These are phyloP conservation scores for Septoria linicola DNA, from an alignment of 2,329 filamentous ascomycete species.

Conservation along the genomic window DNA sequence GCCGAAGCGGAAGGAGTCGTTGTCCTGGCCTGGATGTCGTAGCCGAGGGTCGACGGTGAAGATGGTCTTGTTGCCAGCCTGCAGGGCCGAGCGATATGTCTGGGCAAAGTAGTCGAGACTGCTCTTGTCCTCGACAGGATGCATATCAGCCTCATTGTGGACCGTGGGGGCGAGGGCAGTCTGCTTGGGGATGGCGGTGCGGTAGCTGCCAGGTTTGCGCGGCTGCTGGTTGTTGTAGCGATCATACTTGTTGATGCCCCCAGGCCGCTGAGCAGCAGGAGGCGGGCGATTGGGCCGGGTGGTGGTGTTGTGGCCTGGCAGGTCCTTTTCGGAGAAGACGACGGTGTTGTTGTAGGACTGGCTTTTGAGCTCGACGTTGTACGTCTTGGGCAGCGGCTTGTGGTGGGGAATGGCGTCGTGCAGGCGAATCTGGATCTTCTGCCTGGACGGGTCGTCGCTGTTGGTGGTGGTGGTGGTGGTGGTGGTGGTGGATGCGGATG, in stretches of 20 bases:
- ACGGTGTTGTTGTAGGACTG: constrained; percentile 77
- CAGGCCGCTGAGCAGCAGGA: constrained; percentile 21
- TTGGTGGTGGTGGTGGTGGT: too few species aligned
- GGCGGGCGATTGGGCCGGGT: constrained; percentile 11
- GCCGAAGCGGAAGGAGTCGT: constrained; percentile 40
- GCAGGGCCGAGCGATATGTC: constrained; percentile 31
- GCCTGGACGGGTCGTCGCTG: constrained; percentile 27
- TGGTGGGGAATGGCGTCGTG: constrained; percentile 64
- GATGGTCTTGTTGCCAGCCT: constrained; percentile 52
- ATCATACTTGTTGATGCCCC: constrained; percentile 26
- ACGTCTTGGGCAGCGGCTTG: constrained; percentile 79
- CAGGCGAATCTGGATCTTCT: constrained; percentile 66
- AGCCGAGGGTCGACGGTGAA: constrained; percentile 38
- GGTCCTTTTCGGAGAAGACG: constrained; percentile 89
- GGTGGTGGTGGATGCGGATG: constrained; percentile 45
- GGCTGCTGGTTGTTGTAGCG: constrained; percentile 24
- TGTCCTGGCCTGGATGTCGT: constrained; percentile 25
- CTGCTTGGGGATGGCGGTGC: constrained; percentile 59
- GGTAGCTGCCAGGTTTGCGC: constrained; percentile 33
- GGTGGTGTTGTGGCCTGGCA: constrained; percentile 58
- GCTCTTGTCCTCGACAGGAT: constrained; percentile 67
- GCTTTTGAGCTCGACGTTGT: constrained; percentile 71
- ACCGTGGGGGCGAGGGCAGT: constrained; percentile 73
- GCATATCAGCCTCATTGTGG: constrained; percentile 72
- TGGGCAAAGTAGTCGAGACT: constrained; percentile 54